These are phyloP conservation scores for Phylloporus arenicola DNA, from an alignment of 768 basidiomycete species.

Conservation along the genomic window DNA sequence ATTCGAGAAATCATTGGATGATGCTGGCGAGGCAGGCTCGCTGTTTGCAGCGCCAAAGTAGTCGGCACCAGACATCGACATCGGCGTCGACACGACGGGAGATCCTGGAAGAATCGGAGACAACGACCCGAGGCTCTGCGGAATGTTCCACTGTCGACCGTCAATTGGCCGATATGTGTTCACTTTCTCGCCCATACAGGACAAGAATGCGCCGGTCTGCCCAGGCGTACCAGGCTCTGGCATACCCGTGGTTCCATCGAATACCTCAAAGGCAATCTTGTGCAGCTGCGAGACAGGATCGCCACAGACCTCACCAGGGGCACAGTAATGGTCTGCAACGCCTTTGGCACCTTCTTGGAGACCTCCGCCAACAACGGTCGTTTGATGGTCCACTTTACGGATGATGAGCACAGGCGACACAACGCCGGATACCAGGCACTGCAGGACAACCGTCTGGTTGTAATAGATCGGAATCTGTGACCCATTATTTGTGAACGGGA, in stretches of 20 bases:
- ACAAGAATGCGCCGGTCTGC: constrained; percentile 74
- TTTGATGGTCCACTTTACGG: constrained; percentile 88
- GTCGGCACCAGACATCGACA: constrained; percentile 50
- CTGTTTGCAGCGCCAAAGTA: constrained; percentile 65
- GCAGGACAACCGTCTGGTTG: constrained; percentile 93
- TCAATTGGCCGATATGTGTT: constrained; percentile 85
- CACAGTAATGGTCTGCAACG: constrained; percentile 76
- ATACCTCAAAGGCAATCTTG: constrained; percentile 93
- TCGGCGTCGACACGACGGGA: constrained; percentile 61
- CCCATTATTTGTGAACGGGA: constrained; percentile 77
- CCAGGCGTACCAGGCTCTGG: constrained; percentile 79
- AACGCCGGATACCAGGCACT: constrained; percentile 90
- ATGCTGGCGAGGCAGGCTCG: constrained; percentile 61
- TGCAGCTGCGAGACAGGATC: constrained; percentile 95
- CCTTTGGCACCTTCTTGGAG: constrained; percentile 83
- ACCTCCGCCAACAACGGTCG: constrained; percentile 87
- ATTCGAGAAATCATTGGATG: constrained; percentile 65
- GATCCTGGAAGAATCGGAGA: constrained; percentile 65
- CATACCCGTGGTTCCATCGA: constrained; percentile 60
- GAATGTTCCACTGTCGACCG: constrained; percentile 70
- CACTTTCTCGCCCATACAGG: constrained; percentile 91
- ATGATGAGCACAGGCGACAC: constrained; percentile 92
- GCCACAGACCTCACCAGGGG: constrained; percentile 82
- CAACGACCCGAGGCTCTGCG: constrained; percentile 37
- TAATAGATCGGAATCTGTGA: constrained; percentile 90